Conservation (phyloP, 495 filamentous ascomycete genomes). For the Pyrenula massariospora region DNA sequence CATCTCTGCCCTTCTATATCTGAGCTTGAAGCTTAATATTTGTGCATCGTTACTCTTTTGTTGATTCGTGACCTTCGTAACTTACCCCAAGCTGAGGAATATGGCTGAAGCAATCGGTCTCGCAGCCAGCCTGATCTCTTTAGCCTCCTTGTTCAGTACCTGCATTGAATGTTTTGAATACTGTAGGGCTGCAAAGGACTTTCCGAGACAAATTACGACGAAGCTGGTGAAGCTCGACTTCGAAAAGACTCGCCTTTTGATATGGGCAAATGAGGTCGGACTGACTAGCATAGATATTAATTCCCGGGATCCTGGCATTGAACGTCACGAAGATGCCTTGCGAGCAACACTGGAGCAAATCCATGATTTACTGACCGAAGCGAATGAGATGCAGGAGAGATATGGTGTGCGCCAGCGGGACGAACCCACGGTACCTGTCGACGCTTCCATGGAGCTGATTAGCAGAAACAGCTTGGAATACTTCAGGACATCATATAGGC, state of each 20-base stretch:
- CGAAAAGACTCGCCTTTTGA: constrained; percentile 4
- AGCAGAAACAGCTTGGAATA: background rate
- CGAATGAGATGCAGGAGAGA: background rate
- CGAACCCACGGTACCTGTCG: background rate
- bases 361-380: background rate
- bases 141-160: constrained; percentile 2
- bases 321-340: background rate
- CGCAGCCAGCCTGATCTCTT: background rate
- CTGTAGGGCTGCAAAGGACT: constrained; percentile 1
- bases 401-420: background rate
- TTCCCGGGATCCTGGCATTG: background rate
- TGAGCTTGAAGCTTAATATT: background rate
- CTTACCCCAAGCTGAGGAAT: background rate
- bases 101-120: background rate
- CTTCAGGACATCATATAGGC: background rate
- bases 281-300: background rate
- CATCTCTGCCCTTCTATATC: background rate
- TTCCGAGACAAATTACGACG: background rate
- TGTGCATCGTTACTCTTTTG: background rate
- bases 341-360: background rate
- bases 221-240: constrained; percentile 4
- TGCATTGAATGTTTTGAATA: constrained; percentile 3
- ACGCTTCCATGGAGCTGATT: background rate
- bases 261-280: constrained; percentile 1
- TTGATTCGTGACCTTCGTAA: background rate